Percentiles rank a stretch among this genome's conserved stretches.
These are phyloP conservation scores for Barnettozyma sp. DNA, from an alignment of 805 yeast genomes.

Conservation along the genomic window DNA sequence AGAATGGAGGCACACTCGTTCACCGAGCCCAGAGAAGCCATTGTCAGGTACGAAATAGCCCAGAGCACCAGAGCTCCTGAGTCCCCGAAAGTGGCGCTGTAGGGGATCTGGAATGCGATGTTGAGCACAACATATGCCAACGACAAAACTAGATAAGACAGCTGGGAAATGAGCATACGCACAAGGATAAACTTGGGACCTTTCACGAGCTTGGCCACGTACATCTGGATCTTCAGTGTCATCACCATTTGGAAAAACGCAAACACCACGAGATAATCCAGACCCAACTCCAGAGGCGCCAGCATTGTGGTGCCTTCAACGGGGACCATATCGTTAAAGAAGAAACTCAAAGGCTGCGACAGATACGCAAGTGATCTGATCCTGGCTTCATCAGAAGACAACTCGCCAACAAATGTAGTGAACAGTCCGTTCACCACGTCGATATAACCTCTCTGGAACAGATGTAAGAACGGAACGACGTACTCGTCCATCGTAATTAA, in stretches of 20 bases:
- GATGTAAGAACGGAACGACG: constrained; percentile 42
- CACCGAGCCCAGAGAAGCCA: constrained; percentile 67
- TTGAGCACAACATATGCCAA: constrained; percentile 52
- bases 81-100: constrained; percentile 50
- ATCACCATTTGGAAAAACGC: constrained; percentile 65
- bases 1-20: constrained; percentile 56
- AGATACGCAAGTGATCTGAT: constrained; percentile 14
- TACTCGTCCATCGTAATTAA: constrained; percentile 38
- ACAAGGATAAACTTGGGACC: constrained; percentile 38
- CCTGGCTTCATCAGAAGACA: constrained; percentile 29
- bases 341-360: constrained; percentile 14
- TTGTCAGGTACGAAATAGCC: constrained; percentile 58
- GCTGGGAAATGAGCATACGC: constrained; percentile 36
- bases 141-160: constrained; percentile 49
- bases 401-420: constrained; percentile 20
- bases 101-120: constrained; percentile 57
- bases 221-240: constrained; percentile 41
- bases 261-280: constrained; percentile 60
- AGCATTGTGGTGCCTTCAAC: constrained; percentile 39
- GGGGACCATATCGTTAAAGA: constrained; percentile 41
- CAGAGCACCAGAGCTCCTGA: constrained; percentile 69
- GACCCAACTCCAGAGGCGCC: constrained; percentile 69
- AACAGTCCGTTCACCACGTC: constrained; percentile 5
- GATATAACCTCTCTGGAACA: constrained; percentile 25
- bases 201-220: constrained; percentile 34